These are phyloP conservation scores for Trametes cingulata DNA, from an alignment of 768 basidiomycete genomes.

Conservation along the genomic window DNA sequence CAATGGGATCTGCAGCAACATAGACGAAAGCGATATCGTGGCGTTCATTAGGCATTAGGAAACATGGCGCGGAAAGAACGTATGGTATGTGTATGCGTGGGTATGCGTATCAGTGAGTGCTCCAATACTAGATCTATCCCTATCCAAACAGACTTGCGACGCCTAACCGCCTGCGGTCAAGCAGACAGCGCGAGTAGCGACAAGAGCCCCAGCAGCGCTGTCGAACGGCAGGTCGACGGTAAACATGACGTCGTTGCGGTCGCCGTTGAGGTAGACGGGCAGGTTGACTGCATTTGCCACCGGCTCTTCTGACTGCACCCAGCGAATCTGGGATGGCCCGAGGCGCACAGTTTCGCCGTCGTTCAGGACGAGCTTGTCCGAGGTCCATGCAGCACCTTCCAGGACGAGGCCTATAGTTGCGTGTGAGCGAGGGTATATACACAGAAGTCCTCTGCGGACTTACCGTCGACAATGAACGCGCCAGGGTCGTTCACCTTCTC, in stretches of 20 bases:
- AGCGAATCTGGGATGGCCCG: slow-evolving; percentile 81
- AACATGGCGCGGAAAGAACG: slow-evolving; percentile 9
- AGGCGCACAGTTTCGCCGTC: slow-evolving; percentile 81
- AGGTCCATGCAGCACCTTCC: slow-evolving; percentile 81
- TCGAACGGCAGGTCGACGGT: slow-evolving; percentile 85
- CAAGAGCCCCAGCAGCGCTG: slow-evolving; percentile 60
- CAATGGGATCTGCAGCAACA: not conserved
- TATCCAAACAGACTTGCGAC: not conserved
- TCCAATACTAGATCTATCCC: slow-evolving; percentile 1
- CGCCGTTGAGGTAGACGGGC: slow-evolving; percentile 90
- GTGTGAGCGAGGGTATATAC: slow-evolving; percentile 1
- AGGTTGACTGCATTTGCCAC: slow-evolving; percentile 62
- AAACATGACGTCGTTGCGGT: slow-evolving; percentile 89
- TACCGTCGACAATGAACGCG: slow-evolving; percentile 88
- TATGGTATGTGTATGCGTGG: slow-evolving; percentile 7
- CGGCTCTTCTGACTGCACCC: slow-evolving; percentile 62
- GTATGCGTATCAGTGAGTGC: slow-evolving; percentile 21
- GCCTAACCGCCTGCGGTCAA: slow-evolving; percentile 75
- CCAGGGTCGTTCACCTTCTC: slow-evolving; percentile 75
- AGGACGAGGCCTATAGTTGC: slow-evolving; percentile 69
- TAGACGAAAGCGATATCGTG: not conserved
- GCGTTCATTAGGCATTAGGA: slow-evolving; percentile 18
- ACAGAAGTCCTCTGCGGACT: slow-evolving; percentile 31
- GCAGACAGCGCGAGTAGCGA: slow-evolving; percentile 88
- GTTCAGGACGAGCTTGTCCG: slow-evolving; percentile 74